Conservation (phyloP, 768 basidiomycete genomes). For the Leccinum subgranulosum region DNA sequence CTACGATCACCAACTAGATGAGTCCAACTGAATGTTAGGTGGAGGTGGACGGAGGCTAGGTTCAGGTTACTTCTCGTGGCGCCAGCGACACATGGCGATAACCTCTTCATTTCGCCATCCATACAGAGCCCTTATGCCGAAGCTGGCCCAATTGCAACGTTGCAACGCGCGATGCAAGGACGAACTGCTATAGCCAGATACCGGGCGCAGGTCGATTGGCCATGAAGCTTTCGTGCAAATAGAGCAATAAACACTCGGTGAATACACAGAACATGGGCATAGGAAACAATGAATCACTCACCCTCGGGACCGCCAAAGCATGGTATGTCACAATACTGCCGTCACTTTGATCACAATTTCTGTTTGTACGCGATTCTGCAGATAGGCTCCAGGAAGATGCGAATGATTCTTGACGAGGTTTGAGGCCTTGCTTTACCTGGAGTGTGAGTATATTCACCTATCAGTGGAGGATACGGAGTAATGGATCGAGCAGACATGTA, state of each 20-base stretch:
- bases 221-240: not conserved
- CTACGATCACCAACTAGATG: not conserved
- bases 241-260: not conserved
- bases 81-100: not conserved
- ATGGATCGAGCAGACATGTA: conserved; percentile 1
- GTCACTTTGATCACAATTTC: not conserved
- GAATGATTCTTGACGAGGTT: not conserved
- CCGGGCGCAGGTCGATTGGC: not conserved
- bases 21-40: not conserved
- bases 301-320: not conserved
- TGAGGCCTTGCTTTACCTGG: not conserved
- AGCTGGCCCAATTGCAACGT: not conserved
- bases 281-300: not conserved
- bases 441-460: conserved; percentile 1
- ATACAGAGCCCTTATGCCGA: not conserved
- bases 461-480: not conserved
- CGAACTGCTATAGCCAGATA: not conserved
- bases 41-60: not conserved
- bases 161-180: not conserved
- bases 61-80: conserved; percentile 1
- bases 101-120: not conserved
- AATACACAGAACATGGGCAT: not conserved
- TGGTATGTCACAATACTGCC: not conserved
- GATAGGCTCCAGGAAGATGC: not conserved
- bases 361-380: not conserved